Base-by-base conservation (phyloP, 1,284 basidiomycete species). In the Apiotrichum siamense region DNA sequence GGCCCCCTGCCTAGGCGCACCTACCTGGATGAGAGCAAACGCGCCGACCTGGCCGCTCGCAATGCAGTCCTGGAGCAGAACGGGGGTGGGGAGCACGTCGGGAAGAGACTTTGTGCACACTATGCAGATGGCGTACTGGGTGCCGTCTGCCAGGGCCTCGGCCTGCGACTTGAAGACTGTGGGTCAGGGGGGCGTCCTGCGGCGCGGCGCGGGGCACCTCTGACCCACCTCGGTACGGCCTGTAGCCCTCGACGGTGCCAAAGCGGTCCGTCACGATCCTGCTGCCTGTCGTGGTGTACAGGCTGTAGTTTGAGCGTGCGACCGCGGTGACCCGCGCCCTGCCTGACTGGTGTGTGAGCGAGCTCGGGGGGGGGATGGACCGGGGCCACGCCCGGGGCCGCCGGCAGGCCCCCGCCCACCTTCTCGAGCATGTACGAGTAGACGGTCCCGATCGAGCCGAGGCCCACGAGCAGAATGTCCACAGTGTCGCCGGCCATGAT, bases 71-170 rank as follows among this genome's bases (percentile, higher is more conserved):
- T 75, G 72, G 17, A 88, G 77, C 13, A 88, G 71, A 13, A 73
- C 66, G 0, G 83, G 73, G 4, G 82, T 86, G 13, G 77, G 78
- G 2, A 73, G 63, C 18, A 85, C 66, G 60, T 89, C 87, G 0
- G 87, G 87, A 3, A 88, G 72, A 5, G 82, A 81, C 65, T 89
- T 89, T 3, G 84, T 86, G 2, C 83, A 79, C 47, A 88, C 70
- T 12, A 88, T 67, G 13, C 87, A 83, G 63, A 83, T 81, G 31
- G 80, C 78, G 66, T 87, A 88, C 1, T 76, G 60, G 35, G 75
- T 69, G 36, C 85, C 83, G 44, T 59, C 57, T 1, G 50, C 59
- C 7, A 80, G 74, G 1, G 85, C 84, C 15, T 82, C 79, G 1
- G 72, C 67, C 25, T 87, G 77, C 1, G 79, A 80, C 24, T 72